Evolutionary conservation across 495 filamentous ascomycete species (phyloP), one percentile per base, ranked within the genome.

Genomic region (Astrocystis sublimbata): DNA sequence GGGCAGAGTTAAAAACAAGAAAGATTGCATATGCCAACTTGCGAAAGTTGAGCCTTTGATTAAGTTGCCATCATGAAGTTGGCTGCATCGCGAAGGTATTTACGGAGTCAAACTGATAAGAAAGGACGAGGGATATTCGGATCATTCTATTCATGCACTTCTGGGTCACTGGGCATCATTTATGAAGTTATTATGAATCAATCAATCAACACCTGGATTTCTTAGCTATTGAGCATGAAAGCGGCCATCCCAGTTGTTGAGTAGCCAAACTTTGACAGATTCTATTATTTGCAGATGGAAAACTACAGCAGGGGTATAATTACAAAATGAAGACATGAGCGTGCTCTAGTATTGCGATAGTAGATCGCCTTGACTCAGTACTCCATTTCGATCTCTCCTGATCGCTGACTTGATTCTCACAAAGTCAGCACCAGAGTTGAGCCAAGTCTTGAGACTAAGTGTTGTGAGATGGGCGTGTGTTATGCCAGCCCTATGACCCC

Each of bases 401-500:
- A n/a, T n/a, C n/a, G n/a, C n/a, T n/a, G 17, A 35, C 54, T 15
- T 13, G 5, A 41, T 57, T 35, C 21, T 41, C 54, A 54, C 59
- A 49, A 61, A 54, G 17, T 35, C 12, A 41, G 47, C 38, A 30
- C 24, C 26, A 9, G 23, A 38, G 19, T 17, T 3, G 30, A n/a
- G 26, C 49, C 4, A 19, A 7, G 41, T 28, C 49, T 1, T 6
- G 42, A 54, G 33, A 33, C n/a, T 19, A 52, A 46, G 52, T 47
- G 17, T 17, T 12, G 15, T 40, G 40, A 23, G 21, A 28, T 47
- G 45, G 24, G 8, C 30, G 43, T 8, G 10, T 30, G 5, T 63
- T 68, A 77, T 10, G 63, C 69, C 28, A 67, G 59, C 55, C 66
- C 68, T 31, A 56, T 65, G 17, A 71, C 73, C 13, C 77, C 74